These are phyloP conservation scores for Coelomomyces lativittatus DNA, from an alignment of 371 early-diverging fungal species.

Conservation along the genomic window DNA sequence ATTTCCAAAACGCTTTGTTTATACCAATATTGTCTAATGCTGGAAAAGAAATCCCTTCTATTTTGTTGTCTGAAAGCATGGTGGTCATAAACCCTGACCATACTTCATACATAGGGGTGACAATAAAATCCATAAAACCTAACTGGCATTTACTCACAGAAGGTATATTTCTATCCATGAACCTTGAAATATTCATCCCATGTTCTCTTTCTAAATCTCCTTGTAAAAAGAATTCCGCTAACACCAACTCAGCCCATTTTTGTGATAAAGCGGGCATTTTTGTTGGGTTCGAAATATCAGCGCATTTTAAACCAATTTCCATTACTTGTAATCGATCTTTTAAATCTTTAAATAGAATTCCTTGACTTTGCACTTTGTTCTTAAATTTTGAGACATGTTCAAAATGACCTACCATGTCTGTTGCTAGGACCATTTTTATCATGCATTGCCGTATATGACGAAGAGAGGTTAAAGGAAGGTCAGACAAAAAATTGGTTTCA, in stretches of 20 bases:
- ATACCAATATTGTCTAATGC: not conserved
- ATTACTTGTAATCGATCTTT: conserved; percentile 15
- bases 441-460: conserved; percentile 11
- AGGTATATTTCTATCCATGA: conserved; percentile 28
- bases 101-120: conserved; percentile 24
- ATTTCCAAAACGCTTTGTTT: conserved; percentile 1
- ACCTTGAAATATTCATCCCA: conserved; percentile 10
- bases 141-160: conserved; percentile 20
- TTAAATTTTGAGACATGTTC: conserved; percentile 31
- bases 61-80: no score
- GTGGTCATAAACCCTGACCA: conserved; percentile 5
- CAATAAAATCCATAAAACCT: conserved; percentile 33
- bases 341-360: conserved; percentile 13
- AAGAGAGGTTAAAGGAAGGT: conserved; percentile 6
- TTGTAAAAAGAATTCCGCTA: conserved; percentile 40
- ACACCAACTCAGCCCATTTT: conserved; percentile 20
- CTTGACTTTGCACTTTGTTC: conserved; percentile 12
- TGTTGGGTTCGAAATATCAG: conserved; percentile 28
- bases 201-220: conserved; percentile 9
- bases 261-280: conserved; percentile 14
- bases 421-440: conserved; percentile 23
- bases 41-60: not conserved
- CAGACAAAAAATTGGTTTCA: conserved; percentile 10
- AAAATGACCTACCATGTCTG: conserved; percentile 33
- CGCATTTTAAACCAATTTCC: conserved; percentile 30